phyloP scores from a whole-genome alignment of 1,139 yeast species.

The Suhomyces maxii region DNA sequence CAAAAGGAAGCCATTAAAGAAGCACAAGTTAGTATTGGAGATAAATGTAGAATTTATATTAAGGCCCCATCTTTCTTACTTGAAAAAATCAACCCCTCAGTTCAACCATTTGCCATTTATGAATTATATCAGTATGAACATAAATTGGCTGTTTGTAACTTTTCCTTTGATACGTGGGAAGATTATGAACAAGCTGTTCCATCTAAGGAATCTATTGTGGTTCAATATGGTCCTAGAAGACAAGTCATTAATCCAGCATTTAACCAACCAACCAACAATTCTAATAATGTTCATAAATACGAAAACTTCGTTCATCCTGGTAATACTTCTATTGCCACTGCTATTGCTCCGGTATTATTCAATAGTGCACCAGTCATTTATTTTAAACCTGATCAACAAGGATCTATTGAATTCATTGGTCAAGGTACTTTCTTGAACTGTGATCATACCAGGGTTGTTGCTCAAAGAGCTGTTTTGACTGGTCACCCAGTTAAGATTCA shows the following conservation, averaged over 20 bases:
- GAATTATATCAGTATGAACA: constrained; percentile 85
- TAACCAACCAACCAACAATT: constrained; percentile 73
- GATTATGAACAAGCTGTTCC: constrained; percentile 83
- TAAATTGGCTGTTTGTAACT: constrained; percentile 78
- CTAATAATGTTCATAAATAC: constrained; percentile 84
- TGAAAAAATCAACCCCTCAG: constrained; percentile 40
- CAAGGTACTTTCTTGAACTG: constrained; percentile 88
- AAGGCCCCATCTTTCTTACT: constrained; percentile 58
- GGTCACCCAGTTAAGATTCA: constrained; percentile 97
- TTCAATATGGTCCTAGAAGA: constrained; percentile 93
- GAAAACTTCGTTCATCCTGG: constrained; percentile 85
- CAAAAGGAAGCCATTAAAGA: constrained; percentile 59
- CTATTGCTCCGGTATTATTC: constrained; percentile 86
- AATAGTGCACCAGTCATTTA: constrained; percentile 80
- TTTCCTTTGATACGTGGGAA: constrained; percentile 84
- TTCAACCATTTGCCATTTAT: constrained; percentile 61
- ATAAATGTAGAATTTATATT: constrained; percentile 58
- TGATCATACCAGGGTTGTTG: constrained; percentile 80
- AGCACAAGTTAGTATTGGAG: constrained; percentile 68
- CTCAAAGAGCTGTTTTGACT: constrained; percentile 85
- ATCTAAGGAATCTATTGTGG: constrained; percentile 73
- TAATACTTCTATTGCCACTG: constrained; percentile 70
- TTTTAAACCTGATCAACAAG: constrained; percentile 54
- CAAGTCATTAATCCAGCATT: constrained; percentile 81
- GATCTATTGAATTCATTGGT: constrained; percentile 68